phyloP scores from a whole-genome alignment of 306 rosid species.

The Ceratonia siliqua region DNA sequence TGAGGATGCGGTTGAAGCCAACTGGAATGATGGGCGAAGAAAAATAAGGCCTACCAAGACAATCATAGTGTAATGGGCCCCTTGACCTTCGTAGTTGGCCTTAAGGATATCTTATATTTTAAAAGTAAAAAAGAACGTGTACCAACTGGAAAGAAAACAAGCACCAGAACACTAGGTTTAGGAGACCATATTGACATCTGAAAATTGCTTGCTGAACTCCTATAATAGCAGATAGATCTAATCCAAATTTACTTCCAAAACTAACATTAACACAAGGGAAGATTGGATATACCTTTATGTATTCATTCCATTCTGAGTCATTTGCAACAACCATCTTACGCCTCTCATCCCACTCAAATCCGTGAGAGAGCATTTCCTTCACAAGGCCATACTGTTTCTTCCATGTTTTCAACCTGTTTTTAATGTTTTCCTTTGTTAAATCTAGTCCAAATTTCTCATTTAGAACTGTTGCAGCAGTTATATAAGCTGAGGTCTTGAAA shows the following conservation, averaged over 20 bases:
- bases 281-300: constrained; percentile 43
- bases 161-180: not conserved
- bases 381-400: constrained; percentile 47
- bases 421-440: constrained; percentile 49
- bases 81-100: not conserved
- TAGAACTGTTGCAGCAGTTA: constrained; percentile 42
- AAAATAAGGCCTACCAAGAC: not conserved
- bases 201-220: not conserved
- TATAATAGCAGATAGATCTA: constrained; percentile 18
- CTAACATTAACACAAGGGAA: constrained; percentile 29
- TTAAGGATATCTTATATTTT: not conserved
- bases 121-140: not conserved
- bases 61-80: not conserved
- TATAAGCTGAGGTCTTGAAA: constrained; percentile 52
- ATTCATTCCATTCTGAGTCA: constrained; percentile 53
- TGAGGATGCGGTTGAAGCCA: not conserved
- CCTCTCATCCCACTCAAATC: constrained; percentile 56
- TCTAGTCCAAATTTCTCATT: constrained; percentile 54
- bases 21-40: not conserved
- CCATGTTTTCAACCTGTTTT: constrained; percentile 52
- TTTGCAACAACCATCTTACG: constrained; percentile 49
- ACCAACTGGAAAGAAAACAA: not conserved
- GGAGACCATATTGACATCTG: constrained; percentile 15
- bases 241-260: constrained; percentile 17
- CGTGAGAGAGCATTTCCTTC: constrained; percentile 49